Conservation (phyloP, 768 basidiomycete species). For the Lactarius hatsudake region DNA sequence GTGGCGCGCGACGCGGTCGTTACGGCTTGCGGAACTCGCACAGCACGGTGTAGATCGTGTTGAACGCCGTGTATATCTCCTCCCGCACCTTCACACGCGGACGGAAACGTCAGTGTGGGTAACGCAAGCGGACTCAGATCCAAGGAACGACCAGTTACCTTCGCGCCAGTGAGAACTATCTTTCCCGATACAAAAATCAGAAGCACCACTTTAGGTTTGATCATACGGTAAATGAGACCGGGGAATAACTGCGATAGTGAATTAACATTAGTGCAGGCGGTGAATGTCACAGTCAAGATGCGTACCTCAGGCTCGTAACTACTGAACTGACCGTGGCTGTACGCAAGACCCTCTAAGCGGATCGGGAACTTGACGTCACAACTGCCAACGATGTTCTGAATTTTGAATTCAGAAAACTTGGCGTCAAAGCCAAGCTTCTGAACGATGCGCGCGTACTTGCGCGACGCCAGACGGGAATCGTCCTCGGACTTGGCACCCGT, state of each 20-base stretch:
- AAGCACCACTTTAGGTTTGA: slow-evolving; percentile 98
- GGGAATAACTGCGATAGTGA: slow-evolving; percentile 78
- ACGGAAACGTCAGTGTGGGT: slow-evolving; percentile 41
- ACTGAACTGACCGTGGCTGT: slow-evolving; percentile 96
- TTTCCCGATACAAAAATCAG: slow-evolving; percentile 99
- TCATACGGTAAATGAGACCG: slow-evolving; percentile 98
- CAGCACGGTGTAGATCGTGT: slow-evolving; percentile 97
- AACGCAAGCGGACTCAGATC: neutral
- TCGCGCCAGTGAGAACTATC: slow-evolving; percentile 98
- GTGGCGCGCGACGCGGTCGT: slow-evolving; percentile 22
- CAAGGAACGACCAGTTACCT: slow-evolving; percentile 55
- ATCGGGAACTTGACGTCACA: slow-evolving; percentile 99
- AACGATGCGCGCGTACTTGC: slow-evolving; percentile 98
- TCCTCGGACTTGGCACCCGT: slow-evolving; percentile 99
- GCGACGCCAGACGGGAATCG: slow-evolving; percentile 92
- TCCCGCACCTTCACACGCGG: slow-evolving; percentile 74
- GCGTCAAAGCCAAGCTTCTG: slow-evolving; percentile 99
- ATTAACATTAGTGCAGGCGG: slow-evolving; percentile 5
- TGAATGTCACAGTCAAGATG: slow-evolving; percentile 30
- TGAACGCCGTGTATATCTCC: slow-evolving; percentile 99
- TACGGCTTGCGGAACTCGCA: slow-evolving; percentile 91
- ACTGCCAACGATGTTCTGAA: slow-evolving; percentile 97
- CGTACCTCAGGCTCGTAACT: slow-evolving; percentile 94
- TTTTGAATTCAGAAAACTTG: slow-evolving; percentile 99
- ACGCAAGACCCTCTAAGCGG: slow-evolving; percentile 93